Evolutionary conservation across 345 rosid species (phyloP).

Genomic region (Gossypium australe): DNA sequence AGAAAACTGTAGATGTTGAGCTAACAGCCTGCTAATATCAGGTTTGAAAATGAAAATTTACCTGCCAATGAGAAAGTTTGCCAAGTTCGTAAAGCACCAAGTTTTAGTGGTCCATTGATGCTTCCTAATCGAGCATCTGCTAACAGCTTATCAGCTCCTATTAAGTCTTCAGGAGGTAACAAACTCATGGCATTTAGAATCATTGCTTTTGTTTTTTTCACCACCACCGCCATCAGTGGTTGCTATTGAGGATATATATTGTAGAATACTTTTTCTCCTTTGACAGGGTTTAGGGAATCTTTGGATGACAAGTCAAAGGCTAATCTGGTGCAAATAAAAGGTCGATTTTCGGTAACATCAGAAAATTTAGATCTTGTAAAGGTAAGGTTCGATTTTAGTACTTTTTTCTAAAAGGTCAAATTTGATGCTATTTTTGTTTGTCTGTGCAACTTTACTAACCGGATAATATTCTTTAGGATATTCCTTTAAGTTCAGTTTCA

Average conservation of each 20-base stretch:
- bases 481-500: constrained; percentile 71
- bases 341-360: constrained; percentile 96
- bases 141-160: constrained; percentile 97
- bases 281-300: constrained; percentile 84
- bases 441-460: constrained; percentile 38
- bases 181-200: background rate
- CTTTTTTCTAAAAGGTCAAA: background rate
- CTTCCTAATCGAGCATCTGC: constrained; percentile 97
- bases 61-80: constrained; percentile 36
- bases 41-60: constrained; percentile 62
- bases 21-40: constrained; percentile 22
- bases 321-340: constrained; percentile 91
- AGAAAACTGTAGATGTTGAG: background rate
- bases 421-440: constrained; percentile 9
- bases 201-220: background rate
- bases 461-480: constrained; percentile 59
- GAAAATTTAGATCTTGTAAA: constrained; percentile 92
- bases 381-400: constrained; percentile 39
- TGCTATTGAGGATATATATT: background rate
- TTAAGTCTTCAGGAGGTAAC: constrained; percentile 88
- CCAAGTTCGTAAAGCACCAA: constrained; percentile 63
- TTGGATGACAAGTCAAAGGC: constrained; percentile 91
- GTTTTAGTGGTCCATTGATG: constrained; percentile 94
- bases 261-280: constrained; percentile 10
- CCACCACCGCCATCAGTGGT: background rate